Base-by-base conservation (phyloP, 2,329 filamentous ascomycete genomes). In the Verruconis gallopava region DNA sequence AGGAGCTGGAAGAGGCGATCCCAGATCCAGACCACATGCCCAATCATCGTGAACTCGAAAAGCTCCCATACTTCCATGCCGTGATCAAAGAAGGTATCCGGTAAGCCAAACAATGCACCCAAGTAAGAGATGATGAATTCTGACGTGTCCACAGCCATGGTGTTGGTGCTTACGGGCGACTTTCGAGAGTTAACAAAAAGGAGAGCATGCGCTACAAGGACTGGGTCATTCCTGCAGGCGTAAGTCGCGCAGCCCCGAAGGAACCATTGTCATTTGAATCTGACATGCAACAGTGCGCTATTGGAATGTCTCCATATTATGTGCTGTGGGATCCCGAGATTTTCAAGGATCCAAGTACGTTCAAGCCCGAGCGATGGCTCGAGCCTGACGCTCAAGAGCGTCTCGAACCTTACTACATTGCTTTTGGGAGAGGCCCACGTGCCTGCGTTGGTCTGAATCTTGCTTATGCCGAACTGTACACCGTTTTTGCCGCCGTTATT, bases 361-460 rank as follows among this genome's bases (percentile, higher is more conserved):
- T 60, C 42, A 37, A 44, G 4, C 57, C 57, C 5, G 54, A 60
- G 40, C 49, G 59, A 11, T 63, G 58, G 59, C 47, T 62, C 5
- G 37, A 30, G n/a, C 5, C 30, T 6, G 39, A 17, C 15, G 38
- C 41, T 9, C 19, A 25, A 13, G 17, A 41, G 12, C 5, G 19
- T 5, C 41, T 43, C 12, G 50, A 60, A 14, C 53, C 51, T 14
- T 63, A 62, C 42, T 44, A 65, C 21, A 53, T 64, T 11, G 43
- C 57, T 0, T 67, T 67, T 40, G 53, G 54, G 19, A 57, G 54
- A 30, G 67, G 67, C 0, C 60, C 56, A 3, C 53, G 67, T 14
- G 61, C 61, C 50, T 71, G 67, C 44, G 55, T 65, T 6, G 68
- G 68, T 12, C 63, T 64, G 35, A 64, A 69, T 49, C 49, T 64